Percentiles rank a stretch among this genome's conserved stretches.
These are phyloP conservation scores for Echeveria elegans DNA, from an alignment of 164 flowering plant species.

Conservation along the genomic window DNA sequence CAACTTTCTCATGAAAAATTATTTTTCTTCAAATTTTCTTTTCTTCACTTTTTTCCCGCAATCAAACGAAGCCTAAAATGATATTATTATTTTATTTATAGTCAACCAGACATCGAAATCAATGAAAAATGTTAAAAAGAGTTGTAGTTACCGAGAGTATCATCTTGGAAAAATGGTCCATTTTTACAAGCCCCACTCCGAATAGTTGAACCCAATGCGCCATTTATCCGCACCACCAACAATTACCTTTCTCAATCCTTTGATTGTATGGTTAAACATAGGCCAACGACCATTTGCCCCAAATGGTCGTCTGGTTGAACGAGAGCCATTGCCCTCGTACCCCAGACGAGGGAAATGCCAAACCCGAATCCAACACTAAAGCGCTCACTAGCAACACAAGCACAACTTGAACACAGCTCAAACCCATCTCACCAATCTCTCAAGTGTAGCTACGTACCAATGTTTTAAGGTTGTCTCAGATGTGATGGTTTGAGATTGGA, in stretches of 20 bases:
- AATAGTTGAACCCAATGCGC: conserved; percentile 28
- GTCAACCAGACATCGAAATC: too few species aligned
- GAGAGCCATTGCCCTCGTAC: conserved; percentile 11
- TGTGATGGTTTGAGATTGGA: not conserved
- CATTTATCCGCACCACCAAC: conserved; percentile 32
- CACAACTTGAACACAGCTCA: conserved; percentile 8
- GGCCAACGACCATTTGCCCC: conserved; percentile 5
- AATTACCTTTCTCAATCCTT: conserved; percentile 14
- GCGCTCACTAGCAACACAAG: conserved; percentile 12
- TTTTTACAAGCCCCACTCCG: conserved; percentile 30
- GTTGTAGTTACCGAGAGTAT: conserved; percentile 19
- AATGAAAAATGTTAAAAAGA: too few species aligned
- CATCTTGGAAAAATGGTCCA: conserved; percentile 28
- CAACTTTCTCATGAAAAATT: too few species aligned
- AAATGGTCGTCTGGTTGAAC: conserved; percentile 14
- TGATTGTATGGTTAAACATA: conserved; percentile 1
- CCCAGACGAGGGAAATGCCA: conserved; percentile 9
- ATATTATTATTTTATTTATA: too few species aligned
- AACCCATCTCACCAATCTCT: conserved; percentile 12
- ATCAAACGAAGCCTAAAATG: too few species aligned
- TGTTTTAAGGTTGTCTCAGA: not conserved
- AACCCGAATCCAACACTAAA: conserved; percentile 8
- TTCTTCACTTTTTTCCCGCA: too few species aligned
- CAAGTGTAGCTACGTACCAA: not conserved
- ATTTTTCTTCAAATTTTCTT: too few species aligned